Evolutionary conservation across 2,329 filamentous ascomycete genomes (phyloP).

Genomic region (Dactylonectria estremocensis): DNA sequence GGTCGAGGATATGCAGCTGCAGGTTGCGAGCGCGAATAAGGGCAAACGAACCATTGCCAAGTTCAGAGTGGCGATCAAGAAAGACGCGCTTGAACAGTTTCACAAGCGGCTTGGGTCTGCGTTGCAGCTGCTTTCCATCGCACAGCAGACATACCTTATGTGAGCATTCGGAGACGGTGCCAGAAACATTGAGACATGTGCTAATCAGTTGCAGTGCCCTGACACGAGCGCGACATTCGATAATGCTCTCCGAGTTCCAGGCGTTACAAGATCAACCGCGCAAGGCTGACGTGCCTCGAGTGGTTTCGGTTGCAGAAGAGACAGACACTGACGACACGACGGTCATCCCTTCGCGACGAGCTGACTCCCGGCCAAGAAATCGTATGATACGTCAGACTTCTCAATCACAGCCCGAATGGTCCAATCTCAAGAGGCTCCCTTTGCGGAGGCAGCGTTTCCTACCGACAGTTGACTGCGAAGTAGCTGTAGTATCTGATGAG

Average conservation of each 20-base stretch:
- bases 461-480: constrained; percentile 2
- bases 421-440: background rate
- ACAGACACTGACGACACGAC: background rate
- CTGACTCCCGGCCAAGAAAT: background rate
- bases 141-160: constrained; percentile 35
- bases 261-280: background rate
- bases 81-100: constrained; percentile 23
- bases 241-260: constrained; percentile 22
- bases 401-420: background rate
- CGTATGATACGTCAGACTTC: background rate
- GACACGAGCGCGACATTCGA: constrained; percentile 11
- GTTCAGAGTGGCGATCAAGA: constrained; percentile 30
- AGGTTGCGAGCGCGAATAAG: background rate
- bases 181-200: background rate
- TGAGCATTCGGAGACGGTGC: background rate
- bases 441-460: background rate
- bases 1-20: constrained; percentile 18
- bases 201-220: constrained; percentile 15
- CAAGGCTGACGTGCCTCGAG: background rate
- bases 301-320: background rate
- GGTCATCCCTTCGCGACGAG: background rate
- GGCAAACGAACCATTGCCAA: background rate
- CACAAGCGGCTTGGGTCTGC: constrained; percentile 17
- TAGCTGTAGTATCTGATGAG: background rate
- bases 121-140: constrained; percentile 19